Base-by-base conservation (phyloP, 768 basidiomycete genomes). In the Hericium alpestre region DNA sequence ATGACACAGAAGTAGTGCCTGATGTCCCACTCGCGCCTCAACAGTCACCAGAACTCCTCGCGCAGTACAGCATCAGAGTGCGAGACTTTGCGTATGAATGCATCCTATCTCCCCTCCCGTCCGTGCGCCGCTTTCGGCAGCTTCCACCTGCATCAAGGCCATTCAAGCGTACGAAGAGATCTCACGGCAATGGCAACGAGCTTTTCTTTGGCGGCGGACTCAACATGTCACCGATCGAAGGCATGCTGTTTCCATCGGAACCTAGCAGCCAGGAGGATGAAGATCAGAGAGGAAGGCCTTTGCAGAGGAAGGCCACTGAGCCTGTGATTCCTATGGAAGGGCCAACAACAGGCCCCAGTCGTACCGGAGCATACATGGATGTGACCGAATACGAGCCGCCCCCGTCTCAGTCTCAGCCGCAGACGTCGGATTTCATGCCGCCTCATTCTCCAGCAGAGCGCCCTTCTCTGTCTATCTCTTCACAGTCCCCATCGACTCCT, bases 71-170 rank as follows among this genome's bases (percentile, higher is more conserved):
- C 46, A 69, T 78, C 68, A 72, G 69, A 69, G 73, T 79, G 53
- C 72, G 76, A 64, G 78, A 88, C 70, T 87, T 83, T 74, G 84
- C 80, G 15, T 84, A 82, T 70, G 83, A 86, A 68, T 83, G 75
- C 69, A 81, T 71, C 25, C 70, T 87, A 49, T 83, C 85, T 1
- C 81, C 82, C 9, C 75, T 88, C 41, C 72, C 71, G 32, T 74
- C 82, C 2, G 77, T 80, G 23, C 75, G 73, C 16, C 74, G 74
- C 18, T 65, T 70, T 12, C 74, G 76, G 20, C 82, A 80, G 65
- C 68, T 77, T 18, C 80, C 78, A 61, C 79, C 79, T 57, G 63
- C 69, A 53, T 58, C 70, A 58, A 64, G 68, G 52, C 53, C 66
- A 15, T 65, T 72, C 50, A 77, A 76, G 57, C 76, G 79, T 51